Evolutionary conservation across 2,329 filamentous ascomycete species (phyloP).

Genomic region (Dendrostoma leiphaemia): DNA sequence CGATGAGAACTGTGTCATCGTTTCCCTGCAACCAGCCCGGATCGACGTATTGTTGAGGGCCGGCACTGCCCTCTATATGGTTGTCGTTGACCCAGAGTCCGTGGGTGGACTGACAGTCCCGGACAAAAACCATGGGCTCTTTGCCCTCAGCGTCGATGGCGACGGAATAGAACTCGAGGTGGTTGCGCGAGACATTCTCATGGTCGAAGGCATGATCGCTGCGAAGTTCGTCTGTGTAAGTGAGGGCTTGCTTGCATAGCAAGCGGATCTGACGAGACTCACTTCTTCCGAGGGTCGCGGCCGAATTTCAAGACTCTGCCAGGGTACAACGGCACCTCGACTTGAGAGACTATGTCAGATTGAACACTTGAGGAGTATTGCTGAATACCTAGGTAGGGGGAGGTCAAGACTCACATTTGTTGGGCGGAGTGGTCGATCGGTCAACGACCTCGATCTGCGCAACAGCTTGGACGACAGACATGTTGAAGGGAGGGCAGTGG

Average conservation of each 20-base stretch:
- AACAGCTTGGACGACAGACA: constrained; percentile 1
- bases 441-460: constrained; percentile 1
- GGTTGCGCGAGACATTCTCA: constrained; percentile 46
- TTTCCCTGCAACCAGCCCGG: constrained; percentile 47
- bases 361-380: background rate
- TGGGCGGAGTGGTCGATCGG: too few relatives aligned
- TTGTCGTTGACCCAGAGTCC: constrained; percentile 52
- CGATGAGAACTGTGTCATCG: constrained; percentile 46
- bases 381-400: too few relatives aligned
- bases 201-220: constrained; percentile 41
- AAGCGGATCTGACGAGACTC: background rate
- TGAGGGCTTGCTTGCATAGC: background rate
- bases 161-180: constrained; percentile 56
- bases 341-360: too few relatives aligned
- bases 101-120: constrained; percentile 52
- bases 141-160: constrained; percentile 43
- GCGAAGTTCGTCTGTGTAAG: background rate
- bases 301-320: too few relatives aligned
- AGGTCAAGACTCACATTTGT: constrained; percentile 1
- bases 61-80: too few relatives aligned
- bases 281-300: constrained; percentile 27
- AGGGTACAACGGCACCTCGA: too few relatives aligned
- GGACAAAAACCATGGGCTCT: constrained; percentile 49
- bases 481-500: background rate
- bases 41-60: constrained; percentile 24